Conservation (phyloP, 176 grass and related monocot genomes). For the Musa acuminata region DNA sequence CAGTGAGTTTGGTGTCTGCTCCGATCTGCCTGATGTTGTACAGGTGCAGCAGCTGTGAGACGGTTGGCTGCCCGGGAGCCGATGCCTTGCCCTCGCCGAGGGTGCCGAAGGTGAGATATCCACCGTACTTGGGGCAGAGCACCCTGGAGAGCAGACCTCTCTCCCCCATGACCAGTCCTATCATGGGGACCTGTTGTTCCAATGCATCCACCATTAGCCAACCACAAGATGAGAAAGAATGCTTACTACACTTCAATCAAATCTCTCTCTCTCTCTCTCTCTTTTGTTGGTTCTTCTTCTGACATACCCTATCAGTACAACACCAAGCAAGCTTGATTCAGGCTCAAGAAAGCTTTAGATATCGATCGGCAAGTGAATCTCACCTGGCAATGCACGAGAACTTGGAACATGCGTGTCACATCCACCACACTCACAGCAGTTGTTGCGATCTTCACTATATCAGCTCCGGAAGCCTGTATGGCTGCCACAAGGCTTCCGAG, state of each 20-base stretch:
- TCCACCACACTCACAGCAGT: conserved; percentile 78
- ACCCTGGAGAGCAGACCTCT: background rate
- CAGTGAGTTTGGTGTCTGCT: background rate
- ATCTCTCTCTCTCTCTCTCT: no score
- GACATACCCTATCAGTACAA: no score
- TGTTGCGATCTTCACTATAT: conserved; percentile 87
- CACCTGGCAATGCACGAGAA: conserved; percentile 60
- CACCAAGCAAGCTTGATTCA: no score
- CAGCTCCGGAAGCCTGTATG: conserved; percentile 74
- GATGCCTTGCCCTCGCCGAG: background rate
- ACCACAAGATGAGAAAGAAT: background rate
- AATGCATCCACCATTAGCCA: background rate
- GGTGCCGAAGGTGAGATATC: background rate
- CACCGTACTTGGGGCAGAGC: background rate
- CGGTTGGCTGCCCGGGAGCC: background rate
- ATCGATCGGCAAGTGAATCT: background rate
- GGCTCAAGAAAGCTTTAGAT: no score
- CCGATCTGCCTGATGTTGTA: background rate
- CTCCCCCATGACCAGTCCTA: background rate
- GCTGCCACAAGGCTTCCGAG: conserved; percentile 46
- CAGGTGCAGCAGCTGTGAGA: background rate
- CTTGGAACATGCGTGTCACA: conserved; percentile 80
- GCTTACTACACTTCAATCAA: no score
- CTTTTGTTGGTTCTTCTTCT: no score
- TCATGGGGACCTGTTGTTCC: background rate